phyloP scores from a whole-genome alignment of 106 monocot genomes.

The Apostasia ramifera region DNA sequence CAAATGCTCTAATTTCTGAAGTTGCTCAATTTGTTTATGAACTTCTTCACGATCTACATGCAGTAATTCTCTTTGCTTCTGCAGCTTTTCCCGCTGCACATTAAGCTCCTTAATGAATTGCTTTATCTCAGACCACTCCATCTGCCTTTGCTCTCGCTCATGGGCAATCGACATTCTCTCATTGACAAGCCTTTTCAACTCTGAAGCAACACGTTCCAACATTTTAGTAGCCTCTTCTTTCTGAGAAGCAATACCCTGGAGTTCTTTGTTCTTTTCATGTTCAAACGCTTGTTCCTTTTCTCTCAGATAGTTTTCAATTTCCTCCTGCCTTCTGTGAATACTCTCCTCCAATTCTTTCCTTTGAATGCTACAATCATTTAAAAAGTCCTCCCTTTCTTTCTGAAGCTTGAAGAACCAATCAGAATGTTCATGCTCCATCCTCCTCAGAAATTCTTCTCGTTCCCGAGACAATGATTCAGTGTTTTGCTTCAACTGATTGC shows the following conservation, averaged over 20 bases:
- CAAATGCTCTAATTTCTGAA: constrained; percentile 45
- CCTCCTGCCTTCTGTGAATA: constrained; percentile 49
- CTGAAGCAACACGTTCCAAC: constrained; percentile 48
- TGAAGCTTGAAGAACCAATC: constrained; percentile 68
- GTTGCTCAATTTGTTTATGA: constrained; percentile 39
- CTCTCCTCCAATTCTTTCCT: constrained; percentile 55
- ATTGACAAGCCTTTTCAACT: constrained; percentile 48
- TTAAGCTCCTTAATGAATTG: constrained; percentile 53
- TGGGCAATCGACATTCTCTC: constrained; percentile 63
- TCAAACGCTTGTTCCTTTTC: constrained; percentile 71
- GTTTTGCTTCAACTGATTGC: constrained; percentile 46
- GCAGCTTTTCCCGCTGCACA: constrained; percentile 75
- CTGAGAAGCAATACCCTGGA: constrained; percentile 44
- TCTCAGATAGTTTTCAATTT: constrained; percentile 55
- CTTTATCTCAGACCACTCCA: constrained; percentile 78
- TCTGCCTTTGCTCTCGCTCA: constrained; percentile 63
- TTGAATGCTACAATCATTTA: constrained; percentile 56
- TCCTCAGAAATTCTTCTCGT: constrained; percentile 54
- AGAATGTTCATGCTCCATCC: constrained; percentile 66
- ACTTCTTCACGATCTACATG: constrained; percentile 67
- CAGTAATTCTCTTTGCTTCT: constrained; percentile 80
- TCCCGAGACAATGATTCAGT: constrained; percentile 56
- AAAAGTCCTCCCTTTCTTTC: constrained; percentile 73
- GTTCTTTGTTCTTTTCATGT: constrained; percentile 54
- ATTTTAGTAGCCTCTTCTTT: constrained; percentile 56